Evolutionary conservation across 441 rosid genomes (phyloP).

Genomic region (Viola pubescens): DNA sequence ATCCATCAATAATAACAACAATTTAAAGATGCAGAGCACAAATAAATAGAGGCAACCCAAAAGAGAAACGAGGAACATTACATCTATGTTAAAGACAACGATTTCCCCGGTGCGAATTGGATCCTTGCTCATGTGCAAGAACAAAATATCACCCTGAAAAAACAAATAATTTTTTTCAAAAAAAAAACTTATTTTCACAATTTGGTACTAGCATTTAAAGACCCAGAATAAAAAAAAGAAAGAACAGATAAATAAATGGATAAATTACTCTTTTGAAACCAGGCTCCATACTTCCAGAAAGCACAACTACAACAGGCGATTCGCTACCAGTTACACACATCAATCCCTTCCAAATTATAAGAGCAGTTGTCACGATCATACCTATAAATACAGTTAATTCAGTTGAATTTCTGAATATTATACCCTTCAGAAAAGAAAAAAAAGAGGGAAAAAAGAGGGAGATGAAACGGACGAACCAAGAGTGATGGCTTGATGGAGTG

Average conservation of each 20-base stretch:
- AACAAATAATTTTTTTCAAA: neutral
- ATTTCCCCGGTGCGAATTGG: constrained; percentile 84
- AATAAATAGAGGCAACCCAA: neutral
- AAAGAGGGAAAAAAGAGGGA: neutral
- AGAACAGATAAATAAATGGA: neutral
- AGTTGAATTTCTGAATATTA: no score
- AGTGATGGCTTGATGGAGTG: constrained; percentile 13
- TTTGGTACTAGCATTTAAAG: neutral
- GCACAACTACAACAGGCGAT: constrained; percentile 82
- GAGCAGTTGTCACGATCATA: constrained; percentile 58
- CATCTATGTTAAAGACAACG: constrained; percentile 69
- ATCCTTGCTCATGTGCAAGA: constrained; percentile 61
- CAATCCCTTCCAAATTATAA: constrained; percentile 78
- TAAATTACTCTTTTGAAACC: constrained; percentile 63
- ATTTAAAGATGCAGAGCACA: neutral
- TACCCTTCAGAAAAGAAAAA: no score
- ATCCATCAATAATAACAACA: neutral
- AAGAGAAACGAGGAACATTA: constrained; percentile 16
- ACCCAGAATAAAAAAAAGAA: neutral
- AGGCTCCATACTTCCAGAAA: constrained; percentile 90
- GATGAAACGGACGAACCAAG: constrained; percentile 11
- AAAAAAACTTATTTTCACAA: neutral
- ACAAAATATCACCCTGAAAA: constrained; percentile 78
- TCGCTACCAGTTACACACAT: constrained; percentile 68
- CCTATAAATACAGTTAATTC: constrained; percentile 26